Evolutionary conservation across 177 flowering plant genomes (phyloP).

Genomic region (Tripterygium wilfordii): DNA sequence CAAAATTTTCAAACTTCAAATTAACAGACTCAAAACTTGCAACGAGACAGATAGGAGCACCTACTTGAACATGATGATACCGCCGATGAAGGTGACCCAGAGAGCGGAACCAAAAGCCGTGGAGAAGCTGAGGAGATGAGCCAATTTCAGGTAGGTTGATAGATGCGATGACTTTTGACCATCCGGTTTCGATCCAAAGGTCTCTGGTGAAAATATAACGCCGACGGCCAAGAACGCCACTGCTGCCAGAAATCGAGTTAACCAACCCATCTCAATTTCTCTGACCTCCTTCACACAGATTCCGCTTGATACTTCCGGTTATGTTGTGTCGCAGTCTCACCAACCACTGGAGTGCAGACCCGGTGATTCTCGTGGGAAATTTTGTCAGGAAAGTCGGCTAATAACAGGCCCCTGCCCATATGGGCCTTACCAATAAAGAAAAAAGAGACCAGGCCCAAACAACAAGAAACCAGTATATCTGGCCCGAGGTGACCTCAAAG

Average conservation of each 20-base stretch:
- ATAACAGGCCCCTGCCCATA: no score
- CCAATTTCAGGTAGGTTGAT: conserved; percentile 43
- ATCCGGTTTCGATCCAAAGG: conserved; percentile 60
- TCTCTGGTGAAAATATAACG: conserved; percentile 78
- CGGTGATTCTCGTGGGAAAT: no score
- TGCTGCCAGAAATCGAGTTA: conserved; percentile 58
- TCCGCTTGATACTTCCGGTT: no score
- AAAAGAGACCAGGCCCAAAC: no score
- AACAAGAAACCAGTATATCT: no score
- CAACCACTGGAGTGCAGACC: no score
- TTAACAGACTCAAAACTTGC: neutral
- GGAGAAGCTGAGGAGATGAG: conserved; percentile 82
- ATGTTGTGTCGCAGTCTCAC: no score
- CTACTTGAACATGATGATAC: conserved; percentile 99
- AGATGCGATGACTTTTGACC: conserved; percentile 31
- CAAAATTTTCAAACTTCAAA: no score
- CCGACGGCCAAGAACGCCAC: conserved; percentile 72
- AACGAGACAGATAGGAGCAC: neutral
- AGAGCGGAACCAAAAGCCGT: conserved; percentile 85
- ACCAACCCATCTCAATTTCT: conserved; percentile 74
- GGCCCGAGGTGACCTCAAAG: no score
- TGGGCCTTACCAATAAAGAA: no score
- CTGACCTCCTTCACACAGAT: no score
- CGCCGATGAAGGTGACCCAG: conserved; percentile 98
- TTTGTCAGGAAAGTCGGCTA: no score